Percentiles rank a stretch among this genome's conserved stretches.
phyloP scores from a whole-genome alignment of 305 asterid species.

The Coffea humblotiana region DNA sequence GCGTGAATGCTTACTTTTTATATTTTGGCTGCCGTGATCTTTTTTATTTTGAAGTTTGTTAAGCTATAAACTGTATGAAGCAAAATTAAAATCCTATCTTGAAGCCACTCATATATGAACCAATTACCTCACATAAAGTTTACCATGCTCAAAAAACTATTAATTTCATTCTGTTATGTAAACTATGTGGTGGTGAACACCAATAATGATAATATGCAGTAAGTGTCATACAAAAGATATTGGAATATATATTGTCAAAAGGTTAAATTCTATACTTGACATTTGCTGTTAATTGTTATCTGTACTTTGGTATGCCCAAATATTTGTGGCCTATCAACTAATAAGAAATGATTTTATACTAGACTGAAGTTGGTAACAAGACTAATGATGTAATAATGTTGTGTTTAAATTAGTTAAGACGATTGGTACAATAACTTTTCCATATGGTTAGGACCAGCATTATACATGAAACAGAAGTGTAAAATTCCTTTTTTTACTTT shows the following conservation, averaged over 20 bases:
- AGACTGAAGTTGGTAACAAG: background rate
- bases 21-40: background rate
- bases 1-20: background rate
- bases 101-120: background rate
- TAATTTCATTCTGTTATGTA: background rate
- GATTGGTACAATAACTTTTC: background rate
- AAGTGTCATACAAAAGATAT: background rate
- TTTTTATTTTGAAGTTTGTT: background rate
- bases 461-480: background rate
- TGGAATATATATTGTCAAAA: background rate
- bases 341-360: background rate
- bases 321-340: background rate
- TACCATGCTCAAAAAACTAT: background rate
- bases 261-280: background rate
- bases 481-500: background rate
- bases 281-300: background rate
- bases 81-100: background rate
- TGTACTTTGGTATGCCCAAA: background rate
- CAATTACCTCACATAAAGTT: background rate
- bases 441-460: background rate
- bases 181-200: background rate
- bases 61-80: background rate
- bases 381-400: too few relatives aligned
- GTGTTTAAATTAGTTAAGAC: background rate
- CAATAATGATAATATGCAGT: background rate